Conservation (phyloP, 768 basidiomycete genomes). For the Dacryopinax spathularia region DNA sequence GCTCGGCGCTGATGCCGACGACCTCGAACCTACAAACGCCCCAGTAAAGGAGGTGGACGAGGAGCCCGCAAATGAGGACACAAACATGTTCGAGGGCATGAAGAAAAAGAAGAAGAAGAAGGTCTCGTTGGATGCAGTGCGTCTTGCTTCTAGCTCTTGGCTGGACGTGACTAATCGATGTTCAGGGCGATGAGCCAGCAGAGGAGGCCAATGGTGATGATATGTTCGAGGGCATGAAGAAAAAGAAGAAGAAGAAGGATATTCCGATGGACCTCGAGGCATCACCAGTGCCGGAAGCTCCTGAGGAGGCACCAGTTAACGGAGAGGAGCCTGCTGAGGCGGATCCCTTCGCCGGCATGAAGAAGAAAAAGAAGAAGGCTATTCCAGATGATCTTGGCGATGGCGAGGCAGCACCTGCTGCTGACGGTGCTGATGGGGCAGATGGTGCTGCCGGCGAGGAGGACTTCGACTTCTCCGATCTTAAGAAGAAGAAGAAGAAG, state of each 20-base stretch:
- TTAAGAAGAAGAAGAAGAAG: slow-evolving; percentile 92
- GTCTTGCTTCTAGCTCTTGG: background rate
- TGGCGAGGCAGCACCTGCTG: slow-evolving; percentile 35
- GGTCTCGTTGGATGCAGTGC: slow-evolving; percentile 19
- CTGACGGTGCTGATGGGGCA: slow-evolving; percentile 20
- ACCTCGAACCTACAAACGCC: background rate
- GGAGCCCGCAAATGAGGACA: slow-evolving; percentile 33
- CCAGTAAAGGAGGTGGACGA: slow-evolving; percentile 8
- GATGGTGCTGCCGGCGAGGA: slow-evolving; percentile 33
- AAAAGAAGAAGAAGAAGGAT: slow-evolving; percentile 89
- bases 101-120: slow-evolving; percentile 88
- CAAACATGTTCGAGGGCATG: slow-evolving; percentile 74
- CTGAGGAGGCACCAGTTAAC: slow-evolving; percentile 26
- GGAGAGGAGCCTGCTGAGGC: slow-evolving; percentile 37
- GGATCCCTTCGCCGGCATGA: slow-evolving; percentile 30
- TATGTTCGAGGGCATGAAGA: slow-evolving; percentile 72
- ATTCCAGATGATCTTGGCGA: slow-evolving; percentile 20
- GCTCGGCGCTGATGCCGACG: slow-evolving; percentile 66
- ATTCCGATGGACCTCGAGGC: slow-evolving; percentile 50
- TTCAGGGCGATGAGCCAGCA: slow-evolving; percentile 12
- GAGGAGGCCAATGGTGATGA: slow-evolving; percentile 56
- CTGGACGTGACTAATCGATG: background rate
- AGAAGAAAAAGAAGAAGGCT: slow-evolving; percentile 32
- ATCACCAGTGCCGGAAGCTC: slow-evolving; percentile 28
- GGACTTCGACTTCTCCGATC: slow-evolving; percentile 85